phyloP scores from a whole-genome alignment of 352 stramenopile genomes.

The Pythium dissimile region DNA sequence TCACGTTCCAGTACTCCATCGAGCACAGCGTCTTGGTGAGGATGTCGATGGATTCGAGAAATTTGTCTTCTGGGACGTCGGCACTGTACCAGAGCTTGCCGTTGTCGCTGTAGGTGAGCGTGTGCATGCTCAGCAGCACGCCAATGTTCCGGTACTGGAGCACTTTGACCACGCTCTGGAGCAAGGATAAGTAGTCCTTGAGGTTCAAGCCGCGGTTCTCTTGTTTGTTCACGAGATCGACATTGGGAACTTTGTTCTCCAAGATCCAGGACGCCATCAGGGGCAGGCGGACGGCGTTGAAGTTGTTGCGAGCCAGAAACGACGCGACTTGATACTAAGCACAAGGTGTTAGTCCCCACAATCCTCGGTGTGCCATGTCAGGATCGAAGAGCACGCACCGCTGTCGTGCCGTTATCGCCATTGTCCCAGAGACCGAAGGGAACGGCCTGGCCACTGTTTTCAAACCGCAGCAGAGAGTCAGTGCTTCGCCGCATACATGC shows the following conservation, averaged over 20 bases:
- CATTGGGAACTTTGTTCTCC: conserved; percentile 48
- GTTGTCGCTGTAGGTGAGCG: conserved; percentile 27
- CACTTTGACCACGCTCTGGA: conserved; percentile 40
- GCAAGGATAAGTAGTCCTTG: conserved; percentile 33
- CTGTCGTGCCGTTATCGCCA: conserved; percentile 49
- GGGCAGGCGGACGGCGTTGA: conserved; percentile 68
- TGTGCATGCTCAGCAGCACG: conserved; percentile 44
- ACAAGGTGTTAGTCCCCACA: neutral
- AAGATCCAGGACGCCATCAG: conserved; percentile 61
- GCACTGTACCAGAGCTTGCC: conserved; percentile 37
- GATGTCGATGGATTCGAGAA: conserved; percentile 31
- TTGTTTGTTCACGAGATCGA: conserved; percentile 27
- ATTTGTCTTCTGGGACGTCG: conserved; percentile 23
- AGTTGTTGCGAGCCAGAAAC: conserved; percentile 75
- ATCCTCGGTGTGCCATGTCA: too few species aligned
- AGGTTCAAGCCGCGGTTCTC: conserved; percentile 58
- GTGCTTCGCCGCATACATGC: neutral
- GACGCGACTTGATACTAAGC: conserved; percentile 57
- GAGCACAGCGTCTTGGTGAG: conserved; percentile 48
- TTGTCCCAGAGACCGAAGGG: conserved; percentile 67
- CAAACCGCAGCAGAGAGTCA: neutral
- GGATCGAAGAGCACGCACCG: conserved; percentile 16
- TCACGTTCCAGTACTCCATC: conserved; percentile 70
- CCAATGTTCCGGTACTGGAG: conserved; percentile 42
- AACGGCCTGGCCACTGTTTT: conserved; percentile 34